These are phyloP conservation scores for Trichomonas vaginalis DNA, from an alignment of 208 protist species.

Conservation along the genomic window DNA sequence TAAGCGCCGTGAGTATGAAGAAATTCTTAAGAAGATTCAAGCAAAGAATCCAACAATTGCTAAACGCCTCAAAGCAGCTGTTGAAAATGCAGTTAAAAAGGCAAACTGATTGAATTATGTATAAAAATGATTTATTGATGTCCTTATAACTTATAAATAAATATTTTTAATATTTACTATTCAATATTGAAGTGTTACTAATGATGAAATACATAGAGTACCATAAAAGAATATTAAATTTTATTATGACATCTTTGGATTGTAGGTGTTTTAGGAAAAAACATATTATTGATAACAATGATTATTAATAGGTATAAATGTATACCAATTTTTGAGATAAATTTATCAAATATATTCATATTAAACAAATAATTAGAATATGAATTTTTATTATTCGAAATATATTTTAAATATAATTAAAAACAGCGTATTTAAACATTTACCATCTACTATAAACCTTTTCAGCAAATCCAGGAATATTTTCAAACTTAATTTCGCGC, in stretches of 20 bases:
- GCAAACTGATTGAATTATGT: not conserved
- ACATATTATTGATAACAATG: no score
- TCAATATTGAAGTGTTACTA: no score
- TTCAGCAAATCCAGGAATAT: not conserved
- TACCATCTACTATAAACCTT: not conserved
- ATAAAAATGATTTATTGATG: not conserved
- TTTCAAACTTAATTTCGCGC: not conserved
- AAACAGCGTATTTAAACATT: not conserved
- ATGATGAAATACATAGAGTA: no score
- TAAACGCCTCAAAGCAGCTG: not conserved
- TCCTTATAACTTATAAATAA: no score
- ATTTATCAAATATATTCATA: no score
- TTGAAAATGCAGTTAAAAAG: not conserved
- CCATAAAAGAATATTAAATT: no score
- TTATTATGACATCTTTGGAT: no score
- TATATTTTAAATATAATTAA: not conserved
- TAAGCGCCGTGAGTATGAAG: not conserved
- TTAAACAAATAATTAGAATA: no score
- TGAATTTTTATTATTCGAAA: not conserved
- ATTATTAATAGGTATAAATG: no score
- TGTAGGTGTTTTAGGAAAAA: no score
- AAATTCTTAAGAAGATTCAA: not conserved
- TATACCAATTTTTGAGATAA: no score
- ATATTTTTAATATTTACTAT: no score
- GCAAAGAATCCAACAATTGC: not conserved